phyloP scores from a whole-genome alignment of 352 stramenopile species.

The Globisporangium uncinulatum region DNA sequence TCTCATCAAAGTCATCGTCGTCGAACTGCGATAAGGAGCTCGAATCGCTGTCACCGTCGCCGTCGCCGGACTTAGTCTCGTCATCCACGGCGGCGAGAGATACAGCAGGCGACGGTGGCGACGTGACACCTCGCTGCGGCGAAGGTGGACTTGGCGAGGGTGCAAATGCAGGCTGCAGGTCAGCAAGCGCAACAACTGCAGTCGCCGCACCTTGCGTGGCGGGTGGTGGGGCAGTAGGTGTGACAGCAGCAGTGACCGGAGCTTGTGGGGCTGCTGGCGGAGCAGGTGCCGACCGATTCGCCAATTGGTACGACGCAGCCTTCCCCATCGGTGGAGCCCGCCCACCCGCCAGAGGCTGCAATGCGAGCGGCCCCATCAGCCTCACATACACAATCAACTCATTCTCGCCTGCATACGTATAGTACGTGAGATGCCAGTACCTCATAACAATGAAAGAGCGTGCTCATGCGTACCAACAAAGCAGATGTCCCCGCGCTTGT shows the following conservation, averaged over 20 bases:
- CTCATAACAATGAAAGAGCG: neutral
- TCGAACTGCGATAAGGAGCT: neutral
- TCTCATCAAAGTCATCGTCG: neutral
- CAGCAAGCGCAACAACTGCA: too few species aligned
- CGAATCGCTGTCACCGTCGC: neutral
- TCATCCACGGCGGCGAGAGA: neutral
- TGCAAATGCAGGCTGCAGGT: too few species aligned
- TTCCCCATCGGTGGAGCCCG: neutral
- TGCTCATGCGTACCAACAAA: neutral
- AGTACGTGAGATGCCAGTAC: neutral
- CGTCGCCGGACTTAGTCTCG: neutral
- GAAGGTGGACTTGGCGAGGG: neutral
- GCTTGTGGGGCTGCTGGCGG: too few species aligned
- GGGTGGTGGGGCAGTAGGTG: too few species aligned
- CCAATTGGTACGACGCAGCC: neutral
- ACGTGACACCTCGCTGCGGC: too few species aligned
- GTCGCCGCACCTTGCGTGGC: too few species aligned
- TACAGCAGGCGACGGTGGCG: too few species aligned
- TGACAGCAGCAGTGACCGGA: too few species aligned
- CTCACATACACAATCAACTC: neutral
- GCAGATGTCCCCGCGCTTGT: neutral
- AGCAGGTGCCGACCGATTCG: too few species aligned
- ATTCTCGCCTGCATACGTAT: neutral
- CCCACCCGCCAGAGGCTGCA: neutral
- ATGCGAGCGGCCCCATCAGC: neutral